phyloP scores from a whole-genome alignment of 2,329 filamentous ascomycete genomes.

The Ascochyta koolunga region DNA sequence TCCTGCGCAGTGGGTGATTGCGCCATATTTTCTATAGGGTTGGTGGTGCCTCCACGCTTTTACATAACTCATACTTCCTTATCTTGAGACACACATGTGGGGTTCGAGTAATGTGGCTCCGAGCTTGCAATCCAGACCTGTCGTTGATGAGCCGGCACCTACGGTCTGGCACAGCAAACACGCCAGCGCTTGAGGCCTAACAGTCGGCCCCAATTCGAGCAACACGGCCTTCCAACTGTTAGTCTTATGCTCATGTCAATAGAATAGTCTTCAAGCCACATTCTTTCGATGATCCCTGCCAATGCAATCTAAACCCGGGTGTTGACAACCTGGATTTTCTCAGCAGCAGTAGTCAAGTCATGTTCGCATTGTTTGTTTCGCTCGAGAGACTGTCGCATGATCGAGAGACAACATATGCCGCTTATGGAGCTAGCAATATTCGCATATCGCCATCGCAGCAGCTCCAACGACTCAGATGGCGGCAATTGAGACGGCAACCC shows the following conservation, averaged over 20 bases:
- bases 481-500: not conserved
- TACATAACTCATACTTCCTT: constrained; percentile 21
- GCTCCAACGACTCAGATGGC: not conserved
- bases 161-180: not conserved
- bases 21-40: constrained; percentile 26
- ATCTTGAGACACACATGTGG: constrained; percentile 5
- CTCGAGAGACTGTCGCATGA: not conserved
- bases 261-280: constrained; percentile 4
- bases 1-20: constrained; percentile 24
- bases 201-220: constrained; percentile 1
- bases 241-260: not conserved
- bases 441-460: not conserved
- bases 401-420: not conserved
- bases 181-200: not conserved
- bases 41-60: constrained; percentile 27
- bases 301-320: not conserved
- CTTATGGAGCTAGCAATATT: not conserved
- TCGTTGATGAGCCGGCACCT: not conserved
- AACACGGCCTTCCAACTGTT: not conserved
- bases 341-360: not conserved
- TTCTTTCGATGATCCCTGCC: not conserved
- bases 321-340: not conserved
- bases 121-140: not conserved
- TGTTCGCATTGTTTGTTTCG: not conserved
- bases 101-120: not conserved